Evolutionary conservation across 2,329 filamentous ascomycete species (phyloP), one percentile per base, ranked within the genome.

Genomic region (Hypoxylon sp.): DNA sequence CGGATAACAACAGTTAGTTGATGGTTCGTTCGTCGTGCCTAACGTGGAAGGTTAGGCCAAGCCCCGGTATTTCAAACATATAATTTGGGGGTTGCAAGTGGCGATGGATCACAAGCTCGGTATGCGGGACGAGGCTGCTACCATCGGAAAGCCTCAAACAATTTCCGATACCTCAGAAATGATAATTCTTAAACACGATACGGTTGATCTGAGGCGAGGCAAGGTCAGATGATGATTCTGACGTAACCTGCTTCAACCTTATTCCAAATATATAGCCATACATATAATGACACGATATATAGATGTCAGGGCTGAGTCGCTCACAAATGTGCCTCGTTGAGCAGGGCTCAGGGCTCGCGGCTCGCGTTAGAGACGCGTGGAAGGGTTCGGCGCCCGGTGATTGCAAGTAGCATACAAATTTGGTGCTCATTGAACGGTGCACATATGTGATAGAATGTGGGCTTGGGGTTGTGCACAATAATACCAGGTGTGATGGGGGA

Each of bases 381-480:
- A 60, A 56, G 34, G 34, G 46, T 36, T 34, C 50, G 32, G 21
- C 19, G 13, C 50, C 55, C 19, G 58, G 30, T 57, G 57, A 49
- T 52, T 51, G 38, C 38, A 58, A 43, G 49, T 50, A 10, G n/a
- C 43, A 45, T 30, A 45, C 7, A 3, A 13, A 23, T 59, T 67
- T 62, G 63, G 64, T 60, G 67, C 67, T 63, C 52, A 43, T 65
- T 19, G 55, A 67, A 65, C 21, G 45, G 64, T 51, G 60, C 60
- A 57, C 64, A 52, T 63, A 56, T 71, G 68, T 71, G 68, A 71
- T 61, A 52, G 62, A 49, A 63, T 63, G 34, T 61, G 46, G 55
- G 52, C 34, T 63, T 52, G 55, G 60, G 48, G 58, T 55, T 34
- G 61, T 52, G 59, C 53, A 60, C 63, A 51, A 57, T 46, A 46